These are phyloP conservation scores for Mortierella antarctica DNA, from an alignment of 192 early-diverging fungal species.

Conservation along the genomic window DNA sequence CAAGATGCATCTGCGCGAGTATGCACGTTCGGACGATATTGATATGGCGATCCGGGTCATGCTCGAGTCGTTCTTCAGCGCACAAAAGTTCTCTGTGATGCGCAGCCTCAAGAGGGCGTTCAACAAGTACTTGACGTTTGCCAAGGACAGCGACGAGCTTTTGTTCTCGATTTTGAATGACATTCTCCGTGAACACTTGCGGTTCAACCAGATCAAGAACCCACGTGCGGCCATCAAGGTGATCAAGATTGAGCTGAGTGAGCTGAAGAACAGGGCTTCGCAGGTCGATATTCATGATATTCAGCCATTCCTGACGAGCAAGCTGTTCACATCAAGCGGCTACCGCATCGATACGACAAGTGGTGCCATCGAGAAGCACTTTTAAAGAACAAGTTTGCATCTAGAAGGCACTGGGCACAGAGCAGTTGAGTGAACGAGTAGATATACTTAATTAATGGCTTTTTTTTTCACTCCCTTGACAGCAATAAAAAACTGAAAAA, in stretches of 20 bases:
- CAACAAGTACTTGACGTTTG: conserved; percentile 82
- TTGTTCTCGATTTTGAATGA: conserved; percentile 80
- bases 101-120: conserved; percentile 80
- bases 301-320: conserved; percentile 66
- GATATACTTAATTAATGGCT: too few relatives aligned
- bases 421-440: too few relatives aligned
- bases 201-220: conserved; percentile 74
- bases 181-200: conserved; percentile 79
- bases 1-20: conserved; percentile 94
- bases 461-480: not conserved
- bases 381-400: conserved; percentile 8
- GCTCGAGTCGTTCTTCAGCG: conserved; percentile 88
- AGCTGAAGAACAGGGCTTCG: conserved; percentile 69
- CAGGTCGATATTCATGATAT: conserved; percentile 75
- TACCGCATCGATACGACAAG: conserved; percentile 53
- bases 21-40: conserved; percentile 90
- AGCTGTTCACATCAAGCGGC: conserved; percentile 58
- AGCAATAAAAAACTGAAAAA: not conserved
- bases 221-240: conserved; percentile 63
- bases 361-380: conserved; percentile 55
- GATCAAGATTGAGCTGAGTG: conserved; percentile 70
- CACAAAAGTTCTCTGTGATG: conserved; percentile 95
- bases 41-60: conserved; percentile 93
- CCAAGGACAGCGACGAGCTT: conserved; percentile 85
- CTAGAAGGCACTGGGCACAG: too few relatives aligned